These are phyloP conservation scores for Trichoderma sp. DNA, from an alignment of 2,329 filamentous ascomycete genomes.

Conservation along the genomic window DNA sequence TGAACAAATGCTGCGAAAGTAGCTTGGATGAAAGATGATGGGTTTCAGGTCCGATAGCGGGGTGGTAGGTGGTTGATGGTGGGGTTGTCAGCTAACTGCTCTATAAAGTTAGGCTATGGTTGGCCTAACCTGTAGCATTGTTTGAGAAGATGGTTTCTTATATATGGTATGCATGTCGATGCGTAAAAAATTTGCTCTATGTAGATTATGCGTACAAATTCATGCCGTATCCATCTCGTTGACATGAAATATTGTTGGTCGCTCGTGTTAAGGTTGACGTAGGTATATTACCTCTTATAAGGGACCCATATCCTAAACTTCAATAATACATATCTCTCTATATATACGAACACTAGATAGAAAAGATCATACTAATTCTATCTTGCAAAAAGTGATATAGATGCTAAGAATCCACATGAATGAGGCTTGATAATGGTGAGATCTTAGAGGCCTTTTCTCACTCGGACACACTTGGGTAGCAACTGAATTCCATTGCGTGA, in stretches of 20 bases:
- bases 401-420: too few species aligned
- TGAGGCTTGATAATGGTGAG: too few species aligned
- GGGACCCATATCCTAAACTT: too few species aligned
- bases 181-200: neutral
- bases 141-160: neutral
- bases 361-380: too few species aligned
- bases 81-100: conserved; percentile 4
- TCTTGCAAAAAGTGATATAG: too few species aligned
- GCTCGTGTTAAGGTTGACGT: neutral
- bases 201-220: neutral
- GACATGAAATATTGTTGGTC: neutral
- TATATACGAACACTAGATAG: too few species aligned
- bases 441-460: too few species aligned
- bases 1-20: conserved; percentile 14
- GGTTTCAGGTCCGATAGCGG: conserved; percentile 37
- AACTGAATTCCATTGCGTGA: too few species aligned
- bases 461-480: too few species aligned
- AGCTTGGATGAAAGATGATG: conserved; percentile 25
- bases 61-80: conserved; percentile 20
- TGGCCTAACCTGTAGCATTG: neutral
- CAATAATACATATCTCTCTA: neutral
- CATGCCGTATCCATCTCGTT: neutral
- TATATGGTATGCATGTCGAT: neutral
- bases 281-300: too few species aligned
- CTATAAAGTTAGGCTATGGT: neutral